These are phyloP conservation scores for Lichtheimia ornata DNA, from an alignment of 371 early-diverging fungal species.

Conservation along the genomic window DNA sequence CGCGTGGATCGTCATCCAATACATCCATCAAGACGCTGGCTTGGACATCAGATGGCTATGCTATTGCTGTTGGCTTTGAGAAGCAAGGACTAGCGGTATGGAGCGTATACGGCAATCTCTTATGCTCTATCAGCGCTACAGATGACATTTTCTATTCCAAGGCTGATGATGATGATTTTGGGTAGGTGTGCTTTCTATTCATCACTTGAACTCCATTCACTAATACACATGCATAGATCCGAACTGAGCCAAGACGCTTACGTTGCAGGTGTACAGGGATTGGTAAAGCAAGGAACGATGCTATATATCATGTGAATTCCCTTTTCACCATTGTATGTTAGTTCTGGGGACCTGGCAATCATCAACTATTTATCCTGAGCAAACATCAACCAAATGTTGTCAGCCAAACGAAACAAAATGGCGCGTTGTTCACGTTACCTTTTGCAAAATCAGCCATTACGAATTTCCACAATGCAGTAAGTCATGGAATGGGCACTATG, in stretches of 20 bases:
- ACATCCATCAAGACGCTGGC: slow-evolving; percentile 38
- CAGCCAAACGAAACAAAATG: slow-evolving; percentile 2
- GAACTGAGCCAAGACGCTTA: slow-evolving; percentile 54
- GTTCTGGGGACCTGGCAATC: slow-evolving; percentile 82
- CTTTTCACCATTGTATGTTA: slow-evolving; percentile 16
- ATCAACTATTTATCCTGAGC: slow-evolving; percentile 63
- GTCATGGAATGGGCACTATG: background rate
- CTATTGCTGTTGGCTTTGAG: slow-evolving; percentile 72
- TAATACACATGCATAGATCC: slow-evolving; percentile 4
- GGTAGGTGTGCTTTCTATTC: background rate
- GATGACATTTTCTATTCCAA: slow-evolving; percentile 34
- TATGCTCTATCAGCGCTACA: slow-evolving; percentile 56
- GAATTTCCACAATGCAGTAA: slow-evolving; percentile 59
- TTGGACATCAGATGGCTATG: slow-evolving; percentile 82
- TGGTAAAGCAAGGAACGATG: slow-evolving; percentile 46
- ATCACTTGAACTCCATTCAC: background rate
- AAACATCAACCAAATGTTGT: background rate
- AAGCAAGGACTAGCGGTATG: slow-evolving; percentile 69
- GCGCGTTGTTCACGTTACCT: slow-evolving; percentile 63
- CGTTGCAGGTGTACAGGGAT: slow-evolving; percentile 53
- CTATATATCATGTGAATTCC: background rate
- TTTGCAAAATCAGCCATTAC: slow-evolving; percentile 71
- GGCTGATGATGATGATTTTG: slow-evolving; percentile 11
- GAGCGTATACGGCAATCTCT: slow-evolving; percentile 79
- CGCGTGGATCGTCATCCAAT: slow-evolving; percentile 1